These are phyloP conservation scores for Royoungia palumana DNA, from an alignment of 768 basidiomycete species.

Conservation along the genomic window DNA sequence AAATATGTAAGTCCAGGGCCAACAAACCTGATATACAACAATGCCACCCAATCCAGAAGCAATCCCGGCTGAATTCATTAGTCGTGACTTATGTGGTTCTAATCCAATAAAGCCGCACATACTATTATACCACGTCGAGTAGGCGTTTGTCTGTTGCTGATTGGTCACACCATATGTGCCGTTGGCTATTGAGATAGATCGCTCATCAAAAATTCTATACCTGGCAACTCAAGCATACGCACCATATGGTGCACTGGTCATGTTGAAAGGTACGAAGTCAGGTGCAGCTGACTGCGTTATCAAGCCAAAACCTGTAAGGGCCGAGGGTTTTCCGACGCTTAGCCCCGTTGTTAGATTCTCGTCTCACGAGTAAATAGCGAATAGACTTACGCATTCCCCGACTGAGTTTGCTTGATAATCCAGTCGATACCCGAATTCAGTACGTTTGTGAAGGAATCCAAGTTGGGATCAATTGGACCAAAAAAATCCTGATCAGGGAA, in stretches of 20 bases:
- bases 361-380: neutral
- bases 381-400: constrained; percentile 40
- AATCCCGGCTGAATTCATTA: constrained; percentile 36
- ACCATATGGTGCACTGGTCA: constrained; percentile 42
- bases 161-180: constrained; percentile 51
- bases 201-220: neutral
- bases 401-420: constrained; percentile 49
- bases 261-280: constrained; percentile 62
- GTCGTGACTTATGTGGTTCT: constrained; percentile 3
- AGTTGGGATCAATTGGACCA: constrained; percentile 44
- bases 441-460: constrained; percentile 50
- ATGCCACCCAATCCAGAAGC: constrained; percentile 31
- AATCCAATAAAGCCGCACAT: constrained; percentile 13
- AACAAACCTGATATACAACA: constrained; percentile 31
- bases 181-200: constrained; percentile 12
- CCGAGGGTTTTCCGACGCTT: constrained; percentile 55
- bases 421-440: constrained; percentile 51
- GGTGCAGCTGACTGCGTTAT: constrained; percentile 53
- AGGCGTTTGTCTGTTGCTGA: constrained; percentile 50
- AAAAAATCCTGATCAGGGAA: constrained; percentile 70
- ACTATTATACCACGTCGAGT: constrained; percentile 52
- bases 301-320: constrained; percentile 57
- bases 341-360: constrained; percentile 4
- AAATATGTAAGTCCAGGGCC: neutral
- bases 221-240: constrained; percentile 8